Evolutionary conservation across 1,284 basidiomycete genomes (phyloP).

Genomic region (Ganoderma boninense): DNA sequence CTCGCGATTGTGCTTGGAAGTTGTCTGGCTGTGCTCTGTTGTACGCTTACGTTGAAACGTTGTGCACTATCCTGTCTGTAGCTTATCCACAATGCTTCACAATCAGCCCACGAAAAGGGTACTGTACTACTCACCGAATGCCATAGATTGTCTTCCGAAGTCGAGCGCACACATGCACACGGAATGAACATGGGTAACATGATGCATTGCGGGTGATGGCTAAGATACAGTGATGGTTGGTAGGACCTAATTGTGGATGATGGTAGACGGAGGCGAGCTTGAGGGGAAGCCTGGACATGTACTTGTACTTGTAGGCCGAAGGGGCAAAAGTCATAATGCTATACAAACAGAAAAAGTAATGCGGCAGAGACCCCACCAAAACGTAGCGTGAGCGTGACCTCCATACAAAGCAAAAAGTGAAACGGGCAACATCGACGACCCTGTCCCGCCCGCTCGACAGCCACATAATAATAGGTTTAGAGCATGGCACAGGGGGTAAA

Average conservation of each 20-base stretch:
- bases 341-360: conserved; percentile 21
- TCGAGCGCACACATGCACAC: too few relatives aligned
- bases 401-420: conserved; percentile 10
- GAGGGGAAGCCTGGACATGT: background rate
- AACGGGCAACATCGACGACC: conserved; percentile 4
- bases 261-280: conserved; percentile 22
- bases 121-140: background rate
- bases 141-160: background rate
- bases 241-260: conserved; percentile 21
- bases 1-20: background rate
- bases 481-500: background rate
- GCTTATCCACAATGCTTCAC: background rate
- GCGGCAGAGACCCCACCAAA: background rate
- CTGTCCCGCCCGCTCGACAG: conserved; percentile 11
- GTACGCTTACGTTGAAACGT: background rate
- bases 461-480: background rate
- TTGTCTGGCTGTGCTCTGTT: background rate
- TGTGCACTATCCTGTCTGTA: background rate
- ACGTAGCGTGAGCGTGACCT: background rate
- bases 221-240: conserved; percentile 31
- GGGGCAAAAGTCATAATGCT: conserved; percentile 25
- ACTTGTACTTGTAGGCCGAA: background rate
- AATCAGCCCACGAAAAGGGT: background rate
- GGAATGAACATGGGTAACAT: conserved; percentile 3
- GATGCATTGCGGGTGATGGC: conserved; percentile 28